Evolutionary conservation across 139 green algal genomes (phyloP), one percentile per base, ranked within the genome.

Genomic region (Chlamydomonas eustigma): DNA sequence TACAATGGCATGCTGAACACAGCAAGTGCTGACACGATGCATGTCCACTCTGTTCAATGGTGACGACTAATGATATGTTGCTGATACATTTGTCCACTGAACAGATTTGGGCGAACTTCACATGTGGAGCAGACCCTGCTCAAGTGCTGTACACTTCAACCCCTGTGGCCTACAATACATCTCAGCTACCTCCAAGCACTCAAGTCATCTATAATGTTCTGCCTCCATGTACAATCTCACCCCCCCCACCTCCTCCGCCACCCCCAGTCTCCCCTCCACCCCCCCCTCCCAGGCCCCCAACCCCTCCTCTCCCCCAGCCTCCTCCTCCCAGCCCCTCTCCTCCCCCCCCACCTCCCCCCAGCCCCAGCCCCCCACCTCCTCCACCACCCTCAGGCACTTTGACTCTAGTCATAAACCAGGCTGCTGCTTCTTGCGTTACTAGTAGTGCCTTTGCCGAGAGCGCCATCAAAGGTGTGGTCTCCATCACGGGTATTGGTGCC

Each of bases 121-220:
- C 58, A 8, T 32, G 58, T 28, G 24, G 58, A 24, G 58, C 58
- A 32, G 18, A 18, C 58, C 24, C 28, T 6, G 18, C 58, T 70
- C 58, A 28, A 6, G 58, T 70, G 25, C 6, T 35, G 58, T 70
- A 70, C 58, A 70, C 58, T 8, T 24, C 58, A 24, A 70, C 32
- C 58, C 58, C 58, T 18, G 25, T 35, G 58, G 8, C 25, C 58
- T 34, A 37, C 58, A 8, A 8, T 28, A 28, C 58, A 5, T 37
- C 8, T 6, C 25, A 32, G 28, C 28, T 35, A 6, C 18, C 24
- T 24, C 25, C 58, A 6, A 28, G 6, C 58, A 70, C 58, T 22
- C 58, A 70, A 35, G 58, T 70, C 28, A 37, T 70, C 6, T 70
- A 70, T 28, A 70, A 6, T 70, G 58, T 32, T 5, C 24, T 70